Percentiles rank a stretch among this genome's conserved stretches.
phyloP scores from a whole-genome alignment of 768 basidiomycete species.

The Russula virescens region DNA sequence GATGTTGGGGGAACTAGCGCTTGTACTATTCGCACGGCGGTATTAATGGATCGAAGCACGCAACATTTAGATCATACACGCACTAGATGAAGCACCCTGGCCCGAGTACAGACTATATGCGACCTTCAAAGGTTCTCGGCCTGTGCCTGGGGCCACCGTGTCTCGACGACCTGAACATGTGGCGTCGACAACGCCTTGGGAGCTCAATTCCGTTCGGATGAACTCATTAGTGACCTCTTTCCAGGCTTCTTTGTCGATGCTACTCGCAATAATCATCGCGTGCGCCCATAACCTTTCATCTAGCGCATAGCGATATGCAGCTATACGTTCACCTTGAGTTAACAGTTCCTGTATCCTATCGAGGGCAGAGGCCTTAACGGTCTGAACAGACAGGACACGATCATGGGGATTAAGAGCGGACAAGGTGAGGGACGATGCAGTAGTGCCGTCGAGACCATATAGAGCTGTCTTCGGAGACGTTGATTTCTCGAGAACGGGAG shows the following conservation, averaged over 20 bases:
- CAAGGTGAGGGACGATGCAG: conserved; percentile 14
- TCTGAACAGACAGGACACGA: conserved; percentile 50
- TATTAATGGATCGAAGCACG: background rate
- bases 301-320: conserved; percentile 83
- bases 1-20: conserved; percentile 15
- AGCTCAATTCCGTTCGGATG: conserved; percentile 64
- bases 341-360: conserved; percentile 77
- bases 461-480: conserved; percentile 10
- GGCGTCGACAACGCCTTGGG: conserved; percentile 30
- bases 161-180: conserved; percentile 23
- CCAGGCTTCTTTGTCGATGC: conserved; percentile 91
- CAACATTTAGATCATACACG: conserved; percentile 26
- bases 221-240: conserved; percentile 87
- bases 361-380: conserved; percentile 56
- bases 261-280: conserved; percentile 90
- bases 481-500: conserved; percentile 14
- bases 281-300: conserved; percentile 93
- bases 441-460: conserved; percentile 16
- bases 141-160: conserved; percentile 33
- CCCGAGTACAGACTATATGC: conserved; percentile 83
- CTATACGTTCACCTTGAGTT: conserved; percentile 74
- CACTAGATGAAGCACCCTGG: conserved; percentile 72
- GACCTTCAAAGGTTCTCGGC: conserved; percentile 68
- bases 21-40: background rate
- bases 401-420: conserved; percentile 37